phyloP scores from a whole-genome alignment of 148 eudicot species.

The Nyssa sinensis region DNA sequence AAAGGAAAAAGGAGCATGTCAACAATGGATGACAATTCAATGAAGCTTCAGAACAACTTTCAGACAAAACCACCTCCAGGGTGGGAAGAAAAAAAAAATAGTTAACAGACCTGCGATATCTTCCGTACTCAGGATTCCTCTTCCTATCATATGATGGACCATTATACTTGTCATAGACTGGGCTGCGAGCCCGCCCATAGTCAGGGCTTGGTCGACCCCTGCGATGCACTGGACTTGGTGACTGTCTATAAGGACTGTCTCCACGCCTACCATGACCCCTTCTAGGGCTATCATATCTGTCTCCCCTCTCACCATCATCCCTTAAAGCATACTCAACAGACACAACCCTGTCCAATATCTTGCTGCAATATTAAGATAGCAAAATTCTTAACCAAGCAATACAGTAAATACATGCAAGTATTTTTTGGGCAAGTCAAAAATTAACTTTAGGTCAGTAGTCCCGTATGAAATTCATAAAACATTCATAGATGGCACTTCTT shows the following conservation, averaged over 20 bases:
- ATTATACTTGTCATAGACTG: constrained; percentile 55
- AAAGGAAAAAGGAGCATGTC: background rate
- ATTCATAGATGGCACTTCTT: too few relatives aligned
- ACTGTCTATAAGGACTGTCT: constrained; percentile 58
- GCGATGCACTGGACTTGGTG: constrained; percentile 71
- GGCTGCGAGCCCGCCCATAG: constrained; percentile 67
- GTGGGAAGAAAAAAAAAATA: too few relatives aligned
- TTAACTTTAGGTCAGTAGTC: too few relatives aligned
- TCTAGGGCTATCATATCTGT: constrained; percentile 53
- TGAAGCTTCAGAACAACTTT: too few relatives aligned
- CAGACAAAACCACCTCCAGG: too few relatives aligned
- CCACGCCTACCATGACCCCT: constrained; percentile 58
- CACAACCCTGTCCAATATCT: constrained; percentile 81
- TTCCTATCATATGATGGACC: constrained; percentile 61
- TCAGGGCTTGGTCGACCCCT: constrained; percentile 74
- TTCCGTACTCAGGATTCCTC: constrained; percentile 57
- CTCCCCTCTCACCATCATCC: constrained; percentile 80
- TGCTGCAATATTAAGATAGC: too few relatives aligned
- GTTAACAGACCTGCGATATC: constrained; percentile 79
- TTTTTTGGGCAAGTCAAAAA: too few relatives aligned
- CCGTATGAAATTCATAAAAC: too few relatives aligned
- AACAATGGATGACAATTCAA: background rate
- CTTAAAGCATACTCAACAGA: constrained; percentile 92
- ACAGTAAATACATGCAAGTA: too few relatives aligned
- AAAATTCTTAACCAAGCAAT: too few relatives aligned